Evolutionary conservation across 805 yeast species (phyloP).

Genomic region (Brettanomyces bruxellensis): DNA sequence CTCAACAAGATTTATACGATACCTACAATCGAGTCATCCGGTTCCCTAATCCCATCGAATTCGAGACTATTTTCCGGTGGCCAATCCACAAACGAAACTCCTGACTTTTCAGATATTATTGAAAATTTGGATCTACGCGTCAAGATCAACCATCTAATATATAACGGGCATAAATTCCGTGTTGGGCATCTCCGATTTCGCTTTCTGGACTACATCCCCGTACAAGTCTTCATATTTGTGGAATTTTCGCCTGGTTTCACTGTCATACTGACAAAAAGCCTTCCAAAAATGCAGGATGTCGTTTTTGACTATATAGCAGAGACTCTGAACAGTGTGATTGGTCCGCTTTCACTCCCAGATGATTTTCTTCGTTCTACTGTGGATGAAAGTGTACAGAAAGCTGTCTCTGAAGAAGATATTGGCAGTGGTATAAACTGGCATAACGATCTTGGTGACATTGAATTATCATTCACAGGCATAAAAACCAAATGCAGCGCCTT

Average conservation of each 20-base stretch:
- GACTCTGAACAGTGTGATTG: conserved; percentile 16
- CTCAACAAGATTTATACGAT: conserved; percentile 14
- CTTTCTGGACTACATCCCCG: conserved; percentile 17
- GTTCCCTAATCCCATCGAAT: conserved; percentile 12
- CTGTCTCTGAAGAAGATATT: not conserved
- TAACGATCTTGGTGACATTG: conserved; percentile 12
- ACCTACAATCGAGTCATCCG: not conserved
- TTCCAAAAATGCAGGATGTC: conserved; percentile 14
- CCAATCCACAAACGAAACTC: conserved; percentile 13
- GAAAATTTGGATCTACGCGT: conserved; percentile 14
- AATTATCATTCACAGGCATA: conserved; percentile 11
- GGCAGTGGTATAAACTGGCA: not conserved
- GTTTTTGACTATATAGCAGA: conserved; percentile 15
- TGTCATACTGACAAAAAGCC: conserved; percentile 12
- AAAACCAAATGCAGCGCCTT: conserved; percentile 9
- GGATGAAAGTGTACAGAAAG: not conserved
- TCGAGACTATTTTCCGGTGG: conserved; percentile 16
- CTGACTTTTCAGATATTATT: conserved; percentile 15
- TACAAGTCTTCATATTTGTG: conserved; percentile 20
- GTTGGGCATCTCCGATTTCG: conserved; percentile 24
- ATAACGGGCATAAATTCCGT: conserved; percentile 2
- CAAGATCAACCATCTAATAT: conserved; percentile 14
- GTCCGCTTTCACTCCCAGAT: conserved; percentile 8
- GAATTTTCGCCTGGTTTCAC: conserved; percentile 13
- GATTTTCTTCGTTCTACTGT: not conserved